phyloP scores from a whole-genome alignment of 2,329 filamentous ascomycete genomes.

The Ceratocystis lukuohia region DNA sequence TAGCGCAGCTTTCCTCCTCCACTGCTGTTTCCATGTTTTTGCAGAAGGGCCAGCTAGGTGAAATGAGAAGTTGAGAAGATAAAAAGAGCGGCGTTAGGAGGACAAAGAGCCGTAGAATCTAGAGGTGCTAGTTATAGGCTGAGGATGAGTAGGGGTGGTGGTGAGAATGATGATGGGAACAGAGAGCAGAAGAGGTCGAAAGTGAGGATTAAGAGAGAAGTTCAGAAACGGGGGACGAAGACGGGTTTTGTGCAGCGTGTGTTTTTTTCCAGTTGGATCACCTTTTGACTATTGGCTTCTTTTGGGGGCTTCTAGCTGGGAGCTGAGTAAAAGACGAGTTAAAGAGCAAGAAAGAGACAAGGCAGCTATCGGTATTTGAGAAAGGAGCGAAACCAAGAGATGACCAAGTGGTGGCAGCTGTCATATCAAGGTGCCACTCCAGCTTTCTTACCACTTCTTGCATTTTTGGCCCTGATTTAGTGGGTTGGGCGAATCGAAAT shows the following conservation, averaged over 20 bases:
- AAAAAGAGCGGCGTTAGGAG: not conserved
- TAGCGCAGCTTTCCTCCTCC: slow-evolving; percentile 12
- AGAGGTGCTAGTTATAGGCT: not conserved
- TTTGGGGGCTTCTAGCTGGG: not conserved
- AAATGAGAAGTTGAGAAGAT: not conserved
- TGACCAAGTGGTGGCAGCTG: not conserved
- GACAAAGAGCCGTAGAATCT: not conserved
- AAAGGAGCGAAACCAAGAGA: not conserved
- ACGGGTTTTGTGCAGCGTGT: not conserved
- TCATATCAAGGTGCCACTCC: not conserved
- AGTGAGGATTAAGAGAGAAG: slow-evolving; percentile 4
- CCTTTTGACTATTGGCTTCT: slow-evolving; percentile 7
- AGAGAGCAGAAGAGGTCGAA: not conserved
- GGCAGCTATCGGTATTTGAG: slow-evolving; percentile 8
- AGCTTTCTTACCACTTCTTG: not conserved
- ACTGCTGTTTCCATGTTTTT: slow-evolving; percentile 10
- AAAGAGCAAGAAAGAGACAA: slow-evolving; percentile 15
- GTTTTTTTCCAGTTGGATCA: not conserved
- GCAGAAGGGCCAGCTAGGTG: not conserved
- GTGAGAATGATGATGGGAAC: not conserved
- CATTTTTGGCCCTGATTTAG: not conserved
- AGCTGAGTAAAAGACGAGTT: slow-evolving; percentile 10
- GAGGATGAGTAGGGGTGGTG: not conserved
- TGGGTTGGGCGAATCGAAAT: not conserved
- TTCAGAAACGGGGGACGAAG: not conserved